phyloP scores from a whole-genome alignment of 129 eudicot genomes.

The Flaveria robusta region DNA sequence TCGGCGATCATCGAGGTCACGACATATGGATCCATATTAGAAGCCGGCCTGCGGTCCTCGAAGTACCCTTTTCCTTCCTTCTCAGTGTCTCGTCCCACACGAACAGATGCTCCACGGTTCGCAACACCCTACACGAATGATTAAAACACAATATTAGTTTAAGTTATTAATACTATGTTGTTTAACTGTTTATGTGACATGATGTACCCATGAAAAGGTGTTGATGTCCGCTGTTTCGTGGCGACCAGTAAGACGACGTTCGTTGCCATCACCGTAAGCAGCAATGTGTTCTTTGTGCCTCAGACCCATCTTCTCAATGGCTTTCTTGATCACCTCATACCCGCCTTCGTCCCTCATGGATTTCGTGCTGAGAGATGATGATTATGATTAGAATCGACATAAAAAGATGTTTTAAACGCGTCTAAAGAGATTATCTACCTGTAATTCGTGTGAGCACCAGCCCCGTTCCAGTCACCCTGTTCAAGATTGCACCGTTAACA shows the following conservation, averaged over 20 bases:
- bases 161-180: no score
- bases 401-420: background rate
- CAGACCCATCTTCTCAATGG: background rate
- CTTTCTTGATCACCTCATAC: slow-evolving; percentile 7
- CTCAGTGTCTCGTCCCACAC: background rate
- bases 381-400: background rate
- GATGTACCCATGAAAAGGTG: slow-evolving; percentile 14
- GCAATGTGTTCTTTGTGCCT: slow-evolving; percentile 20
- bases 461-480: slow-evolving; percentile 14
- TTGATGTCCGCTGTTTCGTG: slow-evolving; percentile 16
- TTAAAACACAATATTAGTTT: background rate
- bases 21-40: slow-evolving; percentile 8
- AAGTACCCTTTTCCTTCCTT: slow-evolving; percentile 9
- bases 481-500: background rate
- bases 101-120: slow-evolving; percentile 9
- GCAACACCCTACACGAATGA: background rate
- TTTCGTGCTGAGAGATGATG: slow-evolving; percentile 3
- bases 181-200: background rate
- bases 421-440: background rate
- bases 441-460: slow-evolving; percentile 4
- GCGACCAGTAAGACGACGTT: background rate
- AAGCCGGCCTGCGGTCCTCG: slow-evolving; percentile 10
- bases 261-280: slow-evolving; percentile 14
- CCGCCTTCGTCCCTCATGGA: slow-evolving; percentile 17
- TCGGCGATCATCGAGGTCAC: slow-evolving; percentile 9